Base-by-base conservation (phyloP, 192 early-diverging fungal genomes). In the Coemansia sp. region DNA sequence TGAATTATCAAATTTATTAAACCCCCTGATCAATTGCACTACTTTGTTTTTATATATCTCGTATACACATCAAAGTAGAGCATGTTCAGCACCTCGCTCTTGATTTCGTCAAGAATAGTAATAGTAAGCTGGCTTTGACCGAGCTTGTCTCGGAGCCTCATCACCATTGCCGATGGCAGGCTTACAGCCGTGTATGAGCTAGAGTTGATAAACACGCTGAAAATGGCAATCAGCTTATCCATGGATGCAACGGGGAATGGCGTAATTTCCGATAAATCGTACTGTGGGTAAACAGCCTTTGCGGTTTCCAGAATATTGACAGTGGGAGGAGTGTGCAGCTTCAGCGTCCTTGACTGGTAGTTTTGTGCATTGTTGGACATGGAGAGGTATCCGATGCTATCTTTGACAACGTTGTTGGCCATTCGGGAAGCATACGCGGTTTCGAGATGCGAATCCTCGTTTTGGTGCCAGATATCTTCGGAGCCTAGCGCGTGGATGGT, bases 31-130 rank as follows among this genome's bases (percentile, higher is more conserved):
- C 42, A 16, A 0, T 45, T 16, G 2, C 5, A 14, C 30, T 61
- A 93, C 65, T 54, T 68, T 34, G 42, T 59, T 60, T 54, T 76
- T 42, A 63, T 8, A n/a, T 82, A 82, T 61, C 79, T 61, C 10
- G 79, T 82, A 56, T 67, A 82, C 2, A 82, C 73, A 29, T 82
- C 79, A 64, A 72, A 69, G 59, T 73, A 82, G 20, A 82, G 79
- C 79, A 76, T 82, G 52, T 70, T 73, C 56, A 82, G 65, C 11
- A 82, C 67, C 40, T 82, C 79, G 4, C 76, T 73, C 30, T 70
- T 75, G 72, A 75, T 72, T 33, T 80, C 77, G 60, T 80, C 77
- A 14, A 80, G 68, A 22, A 80, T 74, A n/a, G 67, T 75, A 17
- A 81, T 52, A 30, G 78, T 72, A 7, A 81, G 36, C 45, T 75